These are phyloP conservation scores for Cyberlindnera mississippiensis DNA, from an alignment of 805 yeast genomes.

Conservation along the genomic window DNA sequence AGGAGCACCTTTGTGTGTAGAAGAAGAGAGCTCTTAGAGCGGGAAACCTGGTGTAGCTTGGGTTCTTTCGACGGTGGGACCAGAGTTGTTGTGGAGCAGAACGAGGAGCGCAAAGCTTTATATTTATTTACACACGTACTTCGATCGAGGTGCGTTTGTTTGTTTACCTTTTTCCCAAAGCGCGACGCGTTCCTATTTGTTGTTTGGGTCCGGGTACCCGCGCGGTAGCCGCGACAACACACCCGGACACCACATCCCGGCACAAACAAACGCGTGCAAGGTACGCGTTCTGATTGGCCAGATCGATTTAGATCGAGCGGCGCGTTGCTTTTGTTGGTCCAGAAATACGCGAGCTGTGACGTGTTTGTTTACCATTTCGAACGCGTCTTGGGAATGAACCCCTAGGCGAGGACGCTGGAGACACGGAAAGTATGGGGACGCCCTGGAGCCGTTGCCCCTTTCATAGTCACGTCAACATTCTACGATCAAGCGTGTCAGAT, in stretches of 20 bases:
- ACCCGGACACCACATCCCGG: constrained; percentile 2
- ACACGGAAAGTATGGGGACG: no score
- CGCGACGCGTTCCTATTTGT: constrained; percentile 9
- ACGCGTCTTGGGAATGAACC: no score
- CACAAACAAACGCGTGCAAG: constrained; percentile 2
- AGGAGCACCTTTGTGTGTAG: background rate
- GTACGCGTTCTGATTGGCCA: background rate
- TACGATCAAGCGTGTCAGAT: no score
- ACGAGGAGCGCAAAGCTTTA: background rate
- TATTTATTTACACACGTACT: constrained; percentile 3
- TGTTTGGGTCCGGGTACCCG: background rate
- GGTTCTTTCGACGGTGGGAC: no score
- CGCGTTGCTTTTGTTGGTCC: background rate
- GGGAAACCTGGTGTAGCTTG: no score
- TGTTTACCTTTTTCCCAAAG: constrained; percentile 27
- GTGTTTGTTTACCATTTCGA: constrained; percentile 5
- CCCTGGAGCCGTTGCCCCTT: no score
- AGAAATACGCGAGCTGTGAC: constrained; percentile 2
- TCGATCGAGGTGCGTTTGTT: constrained; percentile 7
- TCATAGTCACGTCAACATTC: no score
- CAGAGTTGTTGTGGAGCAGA: no score
- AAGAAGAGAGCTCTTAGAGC: background rate
- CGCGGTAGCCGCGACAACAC: constrained; percentile 3
- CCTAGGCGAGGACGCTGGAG: no score
- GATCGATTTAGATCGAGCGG: background rate